Evolutionary conservation across 73 alveolate genomes (phyloP), one percentile per base, ranked within the genome.

Genomic region (Halteria grandinella): DNA sequence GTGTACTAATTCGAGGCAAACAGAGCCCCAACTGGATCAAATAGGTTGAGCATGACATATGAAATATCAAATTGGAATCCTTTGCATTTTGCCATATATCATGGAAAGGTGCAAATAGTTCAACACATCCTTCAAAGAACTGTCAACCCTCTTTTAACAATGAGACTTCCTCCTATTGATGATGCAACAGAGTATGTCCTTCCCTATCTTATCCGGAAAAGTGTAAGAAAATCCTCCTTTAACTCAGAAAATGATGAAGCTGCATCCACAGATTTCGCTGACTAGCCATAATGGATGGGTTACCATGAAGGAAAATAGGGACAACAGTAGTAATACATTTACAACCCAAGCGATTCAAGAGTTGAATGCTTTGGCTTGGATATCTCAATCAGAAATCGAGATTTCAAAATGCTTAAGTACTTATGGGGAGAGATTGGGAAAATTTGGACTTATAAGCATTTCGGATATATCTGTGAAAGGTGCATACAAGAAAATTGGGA

Each of bases 351-450:
- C 7, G 80, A 66, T 25, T 63, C 80, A 2, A 43, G 80, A 44
- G 80, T 66, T 5, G 63, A 66, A 44, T 66, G 80, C 55, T 66
- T 66, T 66, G 80, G 80, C 5, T 5, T 66, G 7, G 80, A 66
- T 21, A 40, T 66, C 21, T 63, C 80, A 1, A 66, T 66, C 6
- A 66, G 66, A 66, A 66, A 66, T 25, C 10, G 51, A 27, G 80
- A 66, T 43, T 23, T 44, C 6, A 12, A n/a, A 27, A 66, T 57
- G 25, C 52, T 66, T 14, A 47, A 20, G 34, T 66, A 66, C 32
- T 43, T 66, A 7, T 66, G 80, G 80, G 17, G 32, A 45, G 69
- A 66, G 31, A 27, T 45, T 15, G 18, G 53, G 28, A 36, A 43
- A 5, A 4, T 66, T 1, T 66, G 80, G 80, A 66, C 43, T 28